Conservation (phyloP, 2,329 filamentous ascomycete genomes). For the Calonectria pteridis region DNA sequence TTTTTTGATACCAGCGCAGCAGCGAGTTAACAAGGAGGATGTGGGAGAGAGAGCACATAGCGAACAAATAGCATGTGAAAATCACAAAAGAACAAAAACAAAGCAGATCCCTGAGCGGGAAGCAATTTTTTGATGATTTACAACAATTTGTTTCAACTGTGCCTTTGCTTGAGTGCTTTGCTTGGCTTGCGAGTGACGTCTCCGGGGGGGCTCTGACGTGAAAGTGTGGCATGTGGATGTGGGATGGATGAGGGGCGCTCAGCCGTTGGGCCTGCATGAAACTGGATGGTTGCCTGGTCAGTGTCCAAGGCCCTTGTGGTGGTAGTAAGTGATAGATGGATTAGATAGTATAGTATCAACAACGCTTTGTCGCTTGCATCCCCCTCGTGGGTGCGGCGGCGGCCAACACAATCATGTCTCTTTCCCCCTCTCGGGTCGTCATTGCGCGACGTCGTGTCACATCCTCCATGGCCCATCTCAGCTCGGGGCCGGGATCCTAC, state of each 20-base stretch:
- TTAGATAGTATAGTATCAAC: slow-evolving; percentile 14
- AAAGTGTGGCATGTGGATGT: background rate
- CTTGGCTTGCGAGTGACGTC: background rate
- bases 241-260: background rate
- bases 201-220: background rate
- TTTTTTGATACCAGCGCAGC: slow-evolving; percentile 18
- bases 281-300: slow-evolving; percentile 20
- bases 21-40: slow-evolving; percentile 4
- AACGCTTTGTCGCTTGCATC: background rate
- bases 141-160: background rate
- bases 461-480: slow-evolving; percentile 5
- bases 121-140: background rate
- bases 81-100: slow-evolving; percentile 17
- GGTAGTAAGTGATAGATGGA: slow-evolving; percentile 6
- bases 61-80: slow-evolving; percentile 4
- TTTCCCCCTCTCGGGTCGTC: background rate
- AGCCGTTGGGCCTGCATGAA: background rate
- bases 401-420: background rate
- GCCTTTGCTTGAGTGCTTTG: slow-evolving; percentile 8
- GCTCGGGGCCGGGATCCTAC: slow-evolving; percentile 4
- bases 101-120: background rate
- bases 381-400: background rate
- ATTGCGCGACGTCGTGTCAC: slow-evolving; percentile 2
- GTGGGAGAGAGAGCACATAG: slow-evolving; percentile 6
- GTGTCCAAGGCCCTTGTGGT: background rate